phyloP scores from a whole-genome alignment of 2,329 filamentous ascomycete species.

The Diaporthe sp. region DNA sequence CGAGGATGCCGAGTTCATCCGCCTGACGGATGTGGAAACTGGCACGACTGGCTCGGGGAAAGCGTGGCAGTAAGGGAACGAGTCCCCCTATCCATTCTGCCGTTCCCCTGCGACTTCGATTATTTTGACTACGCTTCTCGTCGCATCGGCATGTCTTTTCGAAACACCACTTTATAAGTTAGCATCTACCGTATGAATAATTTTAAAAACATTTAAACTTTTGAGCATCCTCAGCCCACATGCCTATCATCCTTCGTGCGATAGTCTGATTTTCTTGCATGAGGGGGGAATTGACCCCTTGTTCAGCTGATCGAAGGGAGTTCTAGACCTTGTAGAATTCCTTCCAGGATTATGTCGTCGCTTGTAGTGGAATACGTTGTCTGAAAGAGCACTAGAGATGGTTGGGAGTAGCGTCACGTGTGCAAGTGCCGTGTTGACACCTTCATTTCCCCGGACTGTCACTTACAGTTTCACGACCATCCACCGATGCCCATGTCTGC shows the following conservation, averaged over 20 bases:
- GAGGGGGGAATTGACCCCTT: background rate
- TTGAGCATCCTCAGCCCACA: background rate
- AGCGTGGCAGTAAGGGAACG: background rate
- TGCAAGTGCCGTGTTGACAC: background rate
- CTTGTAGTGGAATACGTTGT: background rate
- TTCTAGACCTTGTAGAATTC: too few species aligned
- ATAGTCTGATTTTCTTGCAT: background rate
- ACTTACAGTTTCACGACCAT: background rate
- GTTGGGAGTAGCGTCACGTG: too few species aligned
- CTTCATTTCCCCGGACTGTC: background rate
- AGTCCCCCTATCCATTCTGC: background rate
- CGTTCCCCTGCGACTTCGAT: too few species aligned
- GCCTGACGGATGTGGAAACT: background rate
- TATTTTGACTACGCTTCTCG: background rate
- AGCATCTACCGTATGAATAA: background rate
- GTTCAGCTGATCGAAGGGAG: too few species aligned
- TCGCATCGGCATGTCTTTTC: background rate
- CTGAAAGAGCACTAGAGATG: too few species aligned
- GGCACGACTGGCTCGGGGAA: background rate
- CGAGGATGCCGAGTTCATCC: conserved; percentile 5
- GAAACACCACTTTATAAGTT: background rate
- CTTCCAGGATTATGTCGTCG: too few species aligned
- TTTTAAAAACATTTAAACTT: background rate
- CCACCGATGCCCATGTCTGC: background rate
- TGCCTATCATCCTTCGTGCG: background rate